phyloP scores from a whole-genome alignment of 345 rosid genomes.

The Eucalyptus virginea region DNA sequence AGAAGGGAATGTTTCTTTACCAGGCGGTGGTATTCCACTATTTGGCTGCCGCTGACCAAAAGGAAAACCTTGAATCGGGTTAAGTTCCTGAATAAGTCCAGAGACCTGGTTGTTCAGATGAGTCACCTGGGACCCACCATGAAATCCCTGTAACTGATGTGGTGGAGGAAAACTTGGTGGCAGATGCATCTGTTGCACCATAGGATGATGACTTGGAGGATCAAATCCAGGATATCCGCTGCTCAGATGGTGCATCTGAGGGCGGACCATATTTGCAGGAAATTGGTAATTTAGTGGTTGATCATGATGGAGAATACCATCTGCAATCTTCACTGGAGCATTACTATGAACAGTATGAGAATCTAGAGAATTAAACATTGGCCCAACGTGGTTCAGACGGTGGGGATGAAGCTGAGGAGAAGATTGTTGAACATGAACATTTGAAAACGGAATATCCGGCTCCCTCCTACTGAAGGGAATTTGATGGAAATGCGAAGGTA shows the following conservation, averaged over 20 bases:
- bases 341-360: constrained; percentile 44
- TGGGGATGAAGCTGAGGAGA: constrained; percentile 33
- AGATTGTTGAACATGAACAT: constrained; percentile 23
- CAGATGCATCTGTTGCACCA: constrained; percentile 60
- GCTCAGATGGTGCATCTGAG: constrained; percentile 50
- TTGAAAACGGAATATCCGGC: constrained; percentile 28
- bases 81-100: constrained; percentile 43
- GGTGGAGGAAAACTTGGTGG: constrained; percentile 47
- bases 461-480: constrained; percentile 41
- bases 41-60: constrained; percentile 49
- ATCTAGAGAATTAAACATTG: constrained; percentile 40
- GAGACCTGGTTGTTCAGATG: constrained; percentile 46
- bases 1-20: neutral
- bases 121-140: constrained; percentile 28
- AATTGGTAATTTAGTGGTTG: constrained; percentile 37
- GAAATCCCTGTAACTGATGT: constrained; percentile 44
- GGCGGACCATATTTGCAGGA: constrained; percentile 42
- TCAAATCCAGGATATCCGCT: constrained; percentile 49
- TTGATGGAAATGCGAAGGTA: constrained; percentile 21
- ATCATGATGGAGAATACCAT: constrained; percentile 43
- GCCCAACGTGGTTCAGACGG: constrained; percentile 47
- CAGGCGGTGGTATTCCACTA: constrained; percentile 26
- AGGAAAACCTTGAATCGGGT: constrained; percentile 51
- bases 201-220: constrained; percentile 38
- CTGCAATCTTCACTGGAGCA: constrained; percentile 56